Evolutionary conservation across 2,329 filamentous ascomycete genomes (phyloP), one percentile per base, ranked within the genome.

Genomic region (Diaporthe ampelina): DNA sequence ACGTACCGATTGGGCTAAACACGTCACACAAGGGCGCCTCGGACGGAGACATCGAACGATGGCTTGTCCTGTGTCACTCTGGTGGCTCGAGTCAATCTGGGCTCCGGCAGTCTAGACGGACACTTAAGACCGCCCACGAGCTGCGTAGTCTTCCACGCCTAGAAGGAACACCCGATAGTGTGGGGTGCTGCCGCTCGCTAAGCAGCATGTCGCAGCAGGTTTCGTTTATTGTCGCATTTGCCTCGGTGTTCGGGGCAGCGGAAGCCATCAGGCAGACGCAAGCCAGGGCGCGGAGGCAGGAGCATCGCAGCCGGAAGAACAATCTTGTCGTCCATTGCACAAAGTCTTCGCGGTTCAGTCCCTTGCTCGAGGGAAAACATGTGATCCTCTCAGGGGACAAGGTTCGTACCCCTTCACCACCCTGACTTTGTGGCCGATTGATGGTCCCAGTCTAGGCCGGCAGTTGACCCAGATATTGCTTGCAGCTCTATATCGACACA

Each of bases 231-330:
- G 78, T 85, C 65, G 83, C 83, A 57, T 84, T 86, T 73, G 83
- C 82, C 54, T 83, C 86, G 29, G 85, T 87, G 73, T 82, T 86
- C 73, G 86, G 86, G 74, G 82, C 85, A 0, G 83, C 85, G 26
- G 86, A 88, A 78, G 86, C 84, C 21, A 86, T 88, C 73, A 81
- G 85, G 57, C 83, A 86, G 50, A 85, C 85, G 11, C 86, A 87
- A 78, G 81, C 83, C n/a, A 86, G 85, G 76, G 80, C 83, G 5
- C 84, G 83, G 56, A 82, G 82, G 57, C 85, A 88, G 76, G 86
- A 88, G 74, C 86, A 88, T 76, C 83, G 86, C 70, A 84, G 82
- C 75, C 82, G 86, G 67, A 86, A 86, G 75, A 86, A 86, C 76
- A 87, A 88, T 72, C 82, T 88, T 50, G 79, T 85, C 40, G 83